These are phyloP conservation scores for Gossypium longicalyx DNA, from an alignment of 345 rosid genomes.

Conservation along the genomic window DNA sequence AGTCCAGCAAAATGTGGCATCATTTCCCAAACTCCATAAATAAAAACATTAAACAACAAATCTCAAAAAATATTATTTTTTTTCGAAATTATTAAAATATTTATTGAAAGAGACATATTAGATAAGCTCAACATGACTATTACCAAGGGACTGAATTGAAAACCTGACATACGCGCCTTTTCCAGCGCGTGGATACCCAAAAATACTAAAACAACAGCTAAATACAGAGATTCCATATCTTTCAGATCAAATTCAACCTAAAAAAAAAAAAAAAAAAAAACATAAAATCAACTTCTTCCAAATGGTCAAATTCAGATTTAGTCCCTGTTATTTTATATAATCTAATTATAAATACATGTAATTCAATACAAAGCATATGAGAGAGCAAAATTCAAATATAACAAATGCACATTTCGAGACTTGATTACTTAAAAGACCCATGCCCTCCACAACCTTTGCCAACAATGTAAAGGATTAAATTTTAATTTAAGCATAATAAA, in stretches of 20 bases:
- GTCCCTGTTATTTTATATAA: too few relatives aligned
- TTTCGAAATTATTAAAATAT: not conserved
- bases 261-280: not conserved
- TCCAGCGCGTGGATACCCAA: not conserved
- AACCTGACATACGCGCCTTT: not conserved
- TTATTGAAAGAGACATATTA: slow-evolving; percentile 14
- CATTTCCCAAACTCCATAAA: slow-evolving; percentile 21
- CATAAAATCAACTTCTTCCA: slow-evolving; percentile 15
- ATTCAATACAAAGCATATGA: too few relatives aligned
- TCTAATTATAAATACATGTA: too few relatives aligned
- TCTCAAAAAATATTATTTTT: not conserved
- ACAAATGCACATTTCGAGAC: too few relatives aligned
- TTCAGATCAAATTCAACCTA: slow-evolving; percentile 8
- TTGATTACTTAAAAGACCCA: too few relatives aligned
- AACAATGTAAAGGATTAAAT: too few relatives aligned
- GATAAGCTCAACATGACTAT: slow-evolving; percentile 25
- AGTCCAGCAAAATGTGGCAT: slow-evolving; percentile 20
- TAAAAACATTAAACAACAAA: slow-evolving; percentile 18
- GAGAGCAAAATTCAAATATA: too few relatives aligned
- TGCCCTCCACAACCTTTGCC: too few relatives aligned
- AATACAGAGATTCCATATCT: slow-evolving; percentile 26
- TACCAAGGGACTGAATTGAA: not conserved
- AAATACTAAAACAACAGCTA: not conserved
- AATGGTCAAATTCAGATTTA: too few relatives aligned
- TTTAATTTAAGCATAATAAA: too few relatives aligned